A percentile compares a stretch with the other conserved stretches of the same genome.
Conservation (phyloP, 305 asterid species). For the Fraxinus sp. region DNA sequence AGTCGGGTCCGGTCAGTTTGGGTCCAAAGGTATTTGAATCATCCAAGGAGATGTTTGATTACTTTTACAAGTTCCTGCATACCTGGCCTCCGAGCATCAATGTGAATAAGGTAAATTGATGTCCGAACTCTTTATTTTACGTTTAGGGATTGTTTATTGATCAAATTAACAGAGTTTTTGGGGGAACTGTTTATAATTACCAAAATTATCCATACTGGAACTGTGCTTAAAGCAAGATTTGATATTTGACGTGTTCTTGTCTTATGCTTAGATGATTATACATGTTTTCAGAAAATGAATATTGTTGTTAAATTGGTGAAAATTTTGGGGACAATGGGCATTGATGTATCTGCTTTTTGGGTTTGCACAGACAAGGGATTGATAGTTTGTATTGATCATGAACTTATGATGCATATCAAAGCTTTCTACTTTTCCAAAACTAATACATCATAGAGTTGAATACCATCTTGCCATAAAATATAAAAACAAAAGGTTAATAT, state of each 20-base stretch:
- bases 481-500: not conserved
- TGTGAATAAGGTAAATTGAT: conserved; percentile 60
- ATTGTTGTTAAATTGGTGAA: not conserved
- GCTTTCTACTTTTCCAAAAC: not conserved
- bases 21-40: conserved; percentile 70
- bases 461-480: not conserved
- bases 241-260: not conserved
- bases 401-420: not conserved
- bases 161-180: not conserved
- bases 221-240: not conserved
- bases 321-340: not conserved
- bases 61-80: conserved; percentile 63
- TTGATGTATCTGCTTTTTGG: not conserved
- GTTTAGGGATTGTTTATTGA: not conserved
- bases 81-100: conserved; percentile 57
- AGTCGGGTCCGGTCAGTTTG: conserved; percentile 32
- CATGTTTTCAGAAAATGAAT: not conserved
- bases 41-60: conserved; percentile 69
- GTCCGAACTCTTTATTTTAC: not conserved
- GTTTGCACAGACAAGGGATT: not conserved
- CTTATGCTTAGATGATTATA: not conserved
- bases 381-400: not conserved
- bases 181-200: not conserved
- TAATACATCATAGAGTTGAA: not conserved
- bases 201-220: not conserved